phyloP scores from a whole-genome alignment of 768 basidiomycete genomes.

The Mycena galericulata region DNA sequence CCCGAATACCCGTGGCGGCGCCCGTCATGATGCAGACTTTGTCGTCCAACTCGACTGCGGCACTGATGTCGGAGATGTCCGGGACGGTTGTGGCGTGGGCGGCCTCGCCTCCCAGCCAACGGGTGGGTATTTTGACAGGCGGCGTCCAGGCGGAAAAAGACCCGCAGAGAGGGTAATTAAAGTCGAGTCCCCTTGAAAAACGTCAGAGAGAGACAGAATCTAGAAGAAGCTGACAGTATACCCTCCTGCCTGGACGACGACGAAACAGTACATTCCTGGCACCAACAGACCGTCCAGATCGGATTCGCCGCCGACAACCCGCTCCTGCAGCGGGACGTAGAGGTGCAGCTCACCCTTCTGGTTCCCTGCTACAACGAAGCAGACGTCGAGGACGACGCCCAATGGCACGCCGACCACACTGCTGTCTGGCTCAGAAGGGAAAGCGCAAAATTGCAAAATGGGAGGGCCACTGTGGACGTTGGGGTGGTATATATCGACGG shows the following conservation, averaged over 20 bases:
- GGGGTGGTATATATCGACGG: conserved; percentile 7
- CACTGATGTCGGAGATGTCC: background rate
- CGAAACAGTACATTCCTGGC: background rate
- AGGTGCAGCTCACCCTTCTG: background rate
- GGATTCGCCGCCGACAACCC: background rate
- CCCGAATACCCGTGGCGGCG: background rate
- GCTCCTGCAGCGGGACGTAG: background rate
- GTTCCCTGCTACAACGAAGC: conserved; percentile 9
- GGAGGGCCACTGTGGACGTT: background rate
- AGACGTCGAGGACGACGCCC: conserved; percentile 20
- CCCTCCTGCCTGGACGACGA: background rate
- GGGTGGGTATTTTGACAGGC: background rate
- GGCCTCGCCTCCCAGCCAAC: conserved; percentile 5
- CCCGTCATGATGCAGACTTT: conserved; percentile 3
- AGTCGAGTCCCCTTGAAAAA: conserved; percentile 2
- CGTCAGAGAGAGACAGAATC: conserved; percentile 7
- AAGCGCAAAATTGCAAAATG: background rate
- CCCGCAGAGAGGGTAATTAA: background rate
- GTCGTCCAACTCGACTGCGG: background rate
- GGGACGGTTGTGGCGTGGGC: background rate
- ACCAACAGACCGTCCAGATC: conserved; percentile 6
- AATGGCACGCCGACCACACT: conserved; percentile 3
- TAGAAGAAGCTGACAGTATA: conserved; percentile 3
- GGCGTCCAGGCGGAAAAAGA: conserved; percentile 7
- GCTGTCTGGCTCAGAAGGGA: conserved; percentile 2